Evolutionary conservation across 2,329 filamentous ascomycete genomes (phyloP), one percentile per base, ranked within the genome.

Genomic region (Chaetomium strumarium): DNA sequence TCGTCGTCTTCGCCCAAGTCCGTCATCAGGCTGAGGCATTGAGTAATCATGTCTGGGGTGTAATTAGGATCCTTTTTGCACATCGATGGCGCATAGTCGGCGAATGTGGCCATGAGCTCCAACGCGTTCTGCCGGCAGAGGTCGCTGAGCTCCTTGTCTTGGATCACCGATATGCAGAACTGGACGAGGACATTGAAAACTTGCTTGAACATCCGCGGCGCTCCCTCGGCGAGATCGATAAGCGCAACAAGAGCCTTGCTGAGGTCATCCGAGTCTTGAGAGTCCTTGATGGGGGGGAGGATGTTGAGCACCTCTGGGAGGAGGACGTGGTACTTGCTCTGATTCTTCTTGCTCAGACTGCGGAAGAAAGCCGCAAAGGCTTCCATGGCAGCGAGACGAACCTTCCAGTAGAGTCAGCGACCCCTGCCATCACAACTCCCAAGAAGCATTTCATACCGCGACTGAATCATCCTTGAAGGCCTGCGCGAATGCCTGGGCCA

Each of bases 91-190:
- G 90, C 88, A 64, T 92, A 93, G 66, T 99, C 93, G 60, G 92
- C 91, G 68, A 99, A 99, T 0, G 93, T 99, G 24, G 91, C 91
- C 89, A 99, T 96, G 51, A 99, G 80, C 69, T 99, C 93, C 39
- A 99, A 77, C 0, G 92, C 90, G 66, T 97, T 97, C 70, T 99
- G 93, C 55, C 93, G 84, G 56, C 90, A 88, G 60, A 91, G 81
- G 65, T 96, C 91, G 57, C 85, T 86, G 19, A 99, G 79, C 56
- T 97, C 91, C 74, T 97, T 97, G 68, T 99, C 92, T 64, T 95
- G 88, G 61, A 99, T 88, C 53, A 97, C 90, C 7, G 88, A 90
- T 55, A 97, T 84, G 68, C 86, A 92, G 72, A 99, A 96, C 62
- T 88, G 85, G 47, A 97, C 92, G 4, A 99, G 78, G 64, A 90